Percentiles rank a stretch among this genome's conserved stretches.
Evolutionary conservation across 2,329 filamentous ascomycete genomes (phyloP).

Genomic region (Arthrobotrys iridis): DNA sequence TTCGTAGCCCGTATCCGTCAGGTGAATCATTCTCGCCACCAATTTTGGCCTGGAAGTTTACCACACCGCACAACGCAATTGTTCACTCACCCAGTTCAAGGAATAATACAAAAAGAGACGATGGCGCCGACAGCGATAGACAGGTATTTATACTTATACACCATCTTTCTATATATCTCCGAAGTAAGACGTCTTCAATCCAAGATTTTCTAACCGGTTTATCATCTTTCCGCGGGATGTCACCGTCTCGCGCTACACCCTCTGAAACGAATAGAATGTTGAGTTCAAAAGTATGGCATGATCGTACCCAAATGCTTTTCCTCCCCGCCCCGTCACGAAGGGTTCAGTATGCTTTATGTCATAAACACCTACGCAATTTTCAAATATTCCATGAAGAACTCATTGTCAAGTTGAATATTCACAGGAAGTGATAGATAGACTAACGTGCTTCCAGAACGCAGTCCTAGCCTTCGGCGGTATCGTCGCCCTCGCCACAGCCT

Average conservation of each 20-base stretch:
- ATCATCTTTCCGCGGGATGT: background rate
- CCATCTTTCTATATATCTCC: background rate
- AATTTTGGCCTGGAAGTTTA: background rate
- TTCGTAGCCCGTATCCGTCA: background rate
- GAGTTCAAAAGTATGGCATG: constrained; percentile 42
- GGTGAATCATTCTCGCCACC: constrained; percentile 15
- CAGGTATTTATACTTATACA: constrained; percentile 3
- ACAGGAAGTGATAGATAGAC: background rate
- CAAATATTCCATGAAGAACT: too few species aligned
- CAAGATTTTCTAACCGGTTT: background rate
- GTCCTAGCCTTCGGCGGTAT: constrained; percentile 52
- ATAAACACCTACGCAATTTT: background rate
- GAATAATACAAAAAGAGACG: background rate
- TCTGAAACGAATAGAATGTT: constrained; percentile 34
- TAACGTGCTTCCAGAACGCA: constrained; percentile 24
- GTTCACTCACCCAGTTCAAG: background rate
- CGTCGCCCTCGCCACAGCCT: constrained; percentile 45
- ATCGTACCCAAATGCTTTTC: too few species aligned
- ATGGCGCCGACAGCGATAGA: constrained; percentile 17
- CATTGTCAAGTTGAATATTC: too few species aligned
- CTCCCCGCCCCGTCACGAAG: background rate
- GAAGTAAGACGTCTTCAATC: background rate
- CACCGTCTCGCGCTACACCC: background rate
- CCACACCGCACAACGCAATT: constrained; percentile 6
- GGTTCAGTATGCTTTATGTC: too few species aligned